Evolutionary conservation across 179 eudicot genomes (phyloP).

Genomic region (Spinacia oleracea): DNA sequence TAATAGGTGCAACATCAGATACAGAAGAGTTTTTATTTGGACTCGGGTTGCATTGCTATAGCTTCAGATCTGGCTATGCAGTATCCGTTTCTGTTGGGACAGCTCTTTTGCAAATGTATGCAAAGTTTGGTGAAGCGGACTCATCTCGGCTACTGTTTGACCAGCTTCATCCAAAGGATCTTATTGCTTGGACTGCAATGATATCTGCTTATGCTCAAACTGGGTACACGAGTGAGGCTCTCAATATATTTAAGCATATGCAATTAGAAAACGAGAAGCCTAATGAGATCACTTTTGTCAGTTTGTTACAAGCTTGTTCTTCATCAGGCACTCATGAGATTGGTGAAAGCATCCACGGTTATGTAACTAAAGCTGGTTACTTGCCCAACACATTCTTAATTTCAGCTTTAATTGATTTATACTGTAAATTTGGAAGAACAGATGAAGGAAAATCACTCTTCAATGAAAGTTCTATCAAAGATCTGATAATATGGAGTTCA

Average conservation of each 20-base stretch:
- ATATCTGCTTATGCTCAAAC: constrained; percentile 54
- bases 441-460: constrained; percentile 52
- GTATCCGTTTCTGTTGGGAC: constrained; percentile 45
- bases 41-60: constrained; percentile 43
- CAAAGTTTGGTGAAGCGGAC: constrained; percentile 44
- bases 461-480: constrained; percentile 41
- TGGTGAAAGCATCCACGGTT: constrained; percentile 60
- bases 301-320: constrained; percentile 63
- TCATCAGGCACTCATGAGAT: constrained; percentile 37
- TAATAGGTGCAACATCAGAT: constrained; percentile 40
- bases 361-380: constrained; percentile 47
- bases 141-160: constrained; percentile 43
- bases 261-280: constrained; percentile 51
- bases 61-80: constrained; percentile 45
- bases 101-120: constrained; percentile 58
- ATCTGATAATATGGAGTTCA: constrained; percentile 77
- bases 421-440: constrained; percentile 63
- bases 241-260: constrained; percentile 46
- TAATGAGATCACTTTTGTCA: constrained; percentile 60
- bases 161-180: constrained; percentile 48
- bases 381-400: constrained; percentile 47
- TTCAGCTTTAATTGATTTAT: constrained; percentile 61
- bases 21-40: constrained; percentile 37
- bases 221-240: constrained; percentile 43
- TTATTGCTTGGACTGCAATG: constrained; percentile 72